These are phyloP conservation scores for Termitomyces sp. DNA, from an alignment of 768 basidiomycete species.

Conservation along the genomic window DNA sequence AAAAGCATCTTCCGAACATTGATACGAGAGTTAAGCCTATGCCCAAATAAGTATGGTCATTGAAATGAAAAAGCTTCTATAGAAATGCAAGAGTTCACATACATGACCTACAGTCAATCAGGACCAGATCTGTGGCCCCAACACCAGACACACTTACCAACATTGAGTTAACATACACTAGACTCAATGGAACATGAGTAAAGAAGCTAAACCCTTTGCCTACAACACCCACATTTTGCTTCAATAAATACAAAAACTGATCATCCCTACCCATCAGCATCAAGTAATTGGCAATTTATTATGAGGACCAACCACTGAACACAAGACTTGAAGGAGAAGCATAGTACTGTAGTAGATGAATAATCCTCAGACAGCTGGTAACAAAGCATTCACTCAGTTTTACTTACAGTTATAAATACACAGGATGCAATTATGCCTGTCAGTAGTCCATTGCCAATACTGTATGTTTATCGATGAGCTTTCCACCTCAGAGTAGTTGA, in stretches of 20 bases:
- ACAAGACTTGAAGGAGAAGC: not conserved
- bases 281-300: not conserved
- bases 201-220: not conserved
- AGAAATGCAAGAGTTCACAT: not conserved
- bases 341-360: not conserved
- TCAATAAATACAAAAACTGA: not conserved
- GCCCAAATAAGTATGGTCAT: too few species aligned
- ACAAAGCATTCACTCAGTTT: not conserved
- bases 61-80: not conserved
- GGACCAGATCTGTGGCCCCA: not conserved
- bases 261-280: not conserved
- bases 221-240: not conserved
- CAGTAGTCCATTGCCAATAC: not conserved
- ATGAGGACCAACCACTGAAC: not conserved
- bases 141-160: not conserved
- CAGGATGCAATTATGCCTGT: not conserved
- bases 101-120: not conserved
- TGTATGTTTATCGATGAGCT: not conserved
- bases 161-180: not conserved
- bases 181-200: too few species aligned
- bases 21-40: not conserved
- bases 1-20: not conserved
- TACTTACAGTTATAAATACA: not conserved
- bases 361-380: not conserved
- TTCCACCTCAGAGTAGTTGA: fast-evolving